These are phyloP conservation scores for Euphorbia pulcherrima DNA, from an alignment of 345 rosid genomes.

Conservation along the genomic window DNA sequence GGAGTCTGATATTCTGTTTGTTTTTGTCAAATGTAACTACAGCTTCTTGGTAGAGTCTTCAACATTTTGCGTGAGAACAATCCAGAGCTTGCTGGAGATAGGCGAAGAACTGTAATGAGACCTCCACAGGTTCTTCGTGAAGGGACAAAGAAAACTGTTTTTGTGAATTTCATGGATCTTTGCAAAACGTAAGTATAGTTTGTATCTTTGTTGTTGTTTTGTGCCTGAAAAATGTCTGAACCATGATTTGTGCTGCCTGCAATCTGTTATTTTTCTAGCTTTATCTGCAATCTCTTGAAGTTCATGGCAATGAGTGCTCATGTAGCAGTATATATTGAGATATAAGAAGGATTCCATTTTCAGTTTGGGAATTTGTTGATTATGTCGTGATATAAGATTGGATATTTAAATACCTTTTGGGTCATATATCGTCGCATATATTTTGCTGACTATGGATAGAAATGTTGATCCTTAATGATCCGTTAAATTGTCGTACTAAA, in stretches of 20 bases:
- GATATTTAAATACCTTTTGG: too few relatives aligned
- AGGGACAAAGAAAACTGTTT: conserved; percentile 95
- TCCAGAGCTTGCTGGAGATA: conserved; percentile 94
- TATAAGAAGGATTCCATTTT: too few relatives aligned
- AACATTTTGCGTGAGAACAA: conserved; percentile 89
- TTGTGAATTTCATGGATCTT: conserved; percentile 94
- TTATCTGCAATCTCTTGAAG: too few relatives aligned
- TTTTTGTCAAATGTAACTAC: conserved; percentile 18
- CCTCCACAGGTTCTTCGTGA: conserved; percentile 98
- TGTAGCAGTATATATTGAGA: too few relatives aligned
- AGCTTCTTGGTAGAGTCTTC: conserved; percentile 89
- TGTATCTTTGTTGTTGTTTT: not conserved
- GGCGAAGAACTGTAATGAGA: conserved; percentile 96
- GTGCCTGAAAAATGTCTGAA: not conserved
- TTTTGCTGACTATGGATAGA: too few relatives aligned
- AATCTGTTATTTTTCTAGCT: not conserved
- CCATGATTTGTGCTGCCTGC: not conserved
- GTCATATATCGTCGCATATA: too few relatives aligned
- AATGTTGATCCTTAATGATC: too few relatives aligned
- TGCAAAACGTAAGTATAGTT: conserved; percentile 64
- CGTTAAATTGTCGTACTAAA: too few relatives aligned
- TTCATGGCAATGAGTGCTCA: too few relatives aligned
- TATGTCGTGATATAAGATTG: too few relatives aligned
- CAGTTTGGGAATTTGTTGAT: too few relatives aligned
- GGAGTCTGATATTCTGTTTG: not conserved